Conservation (phyloP, 1,284 basidiomycete species). For the Prillingera fragicola region DNA sequence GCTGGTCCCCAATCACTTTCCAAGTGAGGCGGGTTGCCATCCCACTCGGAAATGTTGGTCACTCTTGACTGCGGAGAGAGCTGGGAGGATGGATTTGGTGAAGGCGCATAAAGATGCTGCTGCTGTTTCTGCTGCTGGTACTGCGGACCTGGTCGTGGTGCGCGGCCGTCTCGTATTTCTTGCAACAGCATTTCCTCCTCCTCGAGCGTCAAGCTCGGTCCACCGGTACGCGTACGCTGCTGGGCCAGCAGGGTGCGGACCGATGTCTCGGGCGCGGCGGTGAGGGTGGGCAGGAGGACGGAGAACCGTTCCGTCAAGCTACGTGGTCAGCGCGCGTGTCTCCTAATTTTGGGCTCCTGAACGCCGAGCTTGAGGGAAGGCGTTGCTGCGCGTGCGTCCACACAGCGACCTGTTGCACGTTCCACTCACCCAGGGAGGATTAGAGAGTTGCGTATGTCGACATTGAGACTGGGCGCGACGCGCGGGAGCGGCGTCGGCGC, state of each 20-base stretch:
- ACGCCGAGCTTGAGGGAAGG: background rate
- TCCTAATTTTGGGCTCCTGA: background rate
- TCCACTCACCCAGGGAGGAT: conserved; percentile 40
- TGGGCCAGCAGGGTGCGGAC: conserved; percentile 36
- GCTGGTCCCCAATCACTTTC: conserved; percentile 9
- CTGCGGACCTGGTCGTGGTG: background rate
- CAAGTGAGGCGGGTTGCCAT: conserved; percentile 29
- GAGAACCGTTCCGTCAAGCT: conserved; percentile 44
- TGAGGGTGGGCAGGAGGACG: conserved; percentile 37
- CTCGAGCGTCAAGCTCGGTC: conserved; percentile 36
- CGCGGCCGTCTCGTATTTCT: conserved; percentile 22
- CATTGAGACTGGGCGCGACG: conserved; percentile 31
- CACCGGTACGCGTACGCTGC: conserved; percentile 32
- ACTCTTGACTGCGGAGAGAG: no score
- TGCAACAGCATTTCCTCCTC: conserved; percentile 43
- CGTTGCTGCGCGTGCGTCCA: background rate
- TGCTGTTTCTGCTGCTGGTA: background rate
- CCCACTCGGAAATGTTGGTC: no score
- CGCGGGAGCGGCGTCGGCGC: background rate
- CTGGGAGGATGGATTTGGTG: conserved; percentile 1
- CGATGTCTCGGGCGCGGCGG: conserved; percentile 30
- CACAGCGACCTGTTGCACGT: background rate
- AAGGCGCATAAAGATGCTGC: conserved; percentile 3
- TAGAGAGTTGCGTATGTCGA: conserved; percentile 42
- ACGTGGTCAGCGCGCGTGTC: background rate